Evolutionary conservation across 1,284 basidiomycete genomes (phyloP).

Genomic region (Exobasidium cylindrosporum): DNA sequence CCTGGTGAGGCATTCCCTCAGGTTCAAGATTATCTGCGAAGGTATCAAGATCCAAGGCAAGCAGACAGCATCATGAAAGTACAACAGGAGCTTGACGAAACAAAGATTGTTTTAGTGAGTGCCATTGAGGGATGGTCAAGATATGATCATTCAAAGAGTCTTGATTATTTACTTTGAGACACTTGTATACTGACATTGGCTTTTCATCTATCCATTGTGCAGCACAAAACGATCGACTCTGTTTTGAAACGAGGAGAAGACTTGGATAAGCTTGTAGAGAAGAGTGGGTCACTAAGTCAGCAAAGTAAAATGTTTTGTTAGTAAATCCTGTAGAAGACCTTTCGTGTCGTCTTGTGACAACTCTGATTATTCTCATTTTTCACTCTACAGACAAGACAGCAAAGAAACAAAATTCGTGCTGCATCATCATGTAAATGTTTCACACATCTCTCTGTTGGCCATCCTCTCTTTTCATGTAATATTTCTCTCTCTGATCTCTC

Average conservation of each 20-base stretch:
- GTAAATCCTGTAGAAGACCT: not conserved
- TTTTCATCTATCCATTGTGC: not conserved
- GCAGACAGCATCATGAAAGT: slow-evolving; percentile 99
- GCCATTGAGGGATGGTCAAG: too few species aligned
- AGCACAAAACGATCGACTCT: slow-evolving; percentile 97
- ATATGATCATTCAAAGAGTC: not conserved
- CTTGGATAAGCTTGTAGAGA: slow-evolving; percentile 92
- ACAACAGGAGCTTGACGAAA: slow-evolving; percentile 97
- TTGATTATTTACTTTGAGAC: too few species aligned
- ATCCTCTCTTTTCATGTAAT: too few species aligned
- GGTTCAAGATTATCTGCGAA: slow-evolving; percentile 75
- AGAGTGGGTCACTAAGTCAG: slow-evolving; percentile 82
- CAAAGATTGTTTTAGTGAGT: slow-evolving; percentile 75
- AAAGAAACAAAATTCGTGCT: slow-evolving; percentile 63
- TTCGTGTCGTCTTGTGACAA: not conserved
- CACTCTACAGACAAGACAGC: slow-evolving; percentile 68
- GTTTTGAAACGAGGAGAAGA: slow-evolving; percentile 96
- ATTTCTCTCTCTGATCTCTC: too few species aligned
- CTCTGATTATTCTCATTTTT: too few species aligned
- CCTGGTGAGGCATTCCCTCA: slow-evolving; percentile 57
- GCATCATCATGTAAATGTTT: slow-evolving; percentile 36
- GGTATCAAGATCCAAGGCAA: slow-evolving; percentile 97
- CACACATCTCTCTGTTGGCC: too few species aligned
- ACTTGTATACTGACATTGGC: too few species aligned
- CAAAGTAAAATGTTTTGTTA: slow-evolving; percentile 69